These are phyloP conservation scores for Paxillus ammoniavirescens DNA, from an alignment of 768 basidiomycete genomes.

Conservation along the genomic window DNA sequence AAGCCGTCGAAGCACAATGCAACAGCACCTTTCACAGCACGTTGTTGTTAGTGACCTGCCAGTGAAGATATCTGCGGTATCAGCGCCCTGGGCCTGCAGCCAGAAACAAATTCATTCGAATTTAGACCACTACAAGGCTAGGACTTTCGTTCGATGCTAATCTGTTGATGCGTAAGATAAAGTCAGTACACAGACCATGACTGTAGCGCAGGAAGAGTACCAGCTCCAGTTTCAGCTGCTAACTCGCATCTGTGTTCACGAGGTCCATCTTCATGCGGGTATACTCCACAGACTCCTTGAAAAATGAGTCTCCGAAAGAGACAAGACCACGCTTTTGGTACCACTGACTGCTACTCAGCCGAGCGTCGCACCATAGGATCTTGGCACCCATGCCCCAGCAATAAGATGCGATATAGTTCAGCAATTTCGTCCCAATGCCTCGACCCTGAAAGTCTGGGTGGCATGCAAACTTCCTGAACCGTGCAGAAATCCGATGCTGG, in stretches of 20 bases:
- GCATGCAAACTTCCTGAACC: conserved; percentile 66
- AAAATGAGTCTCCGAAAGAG: conserved; percentile 51
- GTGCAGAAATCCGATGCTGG: conserved; percentile 24
- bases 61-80: not conserved
- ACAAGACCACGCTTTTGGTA: conserved; percentile 52
- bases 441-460: conserved; percentile 46
- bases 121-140: not conserved
- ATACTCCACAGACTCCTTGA: conserved; percentile 54
- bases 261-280: conserved; percentile 48
- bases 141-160: conserved; percentile 1
- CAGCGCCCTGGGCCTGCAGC: conserved; percentile 4
- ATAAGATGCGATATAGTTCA: conserved; percentile 40
- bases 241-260: not conserved
- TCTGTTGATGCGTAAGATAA: not conserved
- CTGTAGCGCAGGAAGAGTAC: not conserved
- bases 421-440: conserved; percentile 51
- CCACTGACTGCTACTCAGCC: conserved; percentile 44
- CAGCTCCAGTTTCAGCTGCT: not conserved
- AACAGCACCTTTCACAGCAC: not conserved
- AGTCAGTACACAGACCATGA: not conserved
- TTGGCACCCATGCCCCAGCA: conserved; percentile 39
- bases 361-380: conserved; percentile 59
- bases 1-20: not conserved
- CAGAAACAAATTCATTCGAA: not conserved
- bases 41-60: not conserved